Conservation (phyloP, 768 basidiomycete species). For the Rhodotorula sphaerocarpa region DNA sequence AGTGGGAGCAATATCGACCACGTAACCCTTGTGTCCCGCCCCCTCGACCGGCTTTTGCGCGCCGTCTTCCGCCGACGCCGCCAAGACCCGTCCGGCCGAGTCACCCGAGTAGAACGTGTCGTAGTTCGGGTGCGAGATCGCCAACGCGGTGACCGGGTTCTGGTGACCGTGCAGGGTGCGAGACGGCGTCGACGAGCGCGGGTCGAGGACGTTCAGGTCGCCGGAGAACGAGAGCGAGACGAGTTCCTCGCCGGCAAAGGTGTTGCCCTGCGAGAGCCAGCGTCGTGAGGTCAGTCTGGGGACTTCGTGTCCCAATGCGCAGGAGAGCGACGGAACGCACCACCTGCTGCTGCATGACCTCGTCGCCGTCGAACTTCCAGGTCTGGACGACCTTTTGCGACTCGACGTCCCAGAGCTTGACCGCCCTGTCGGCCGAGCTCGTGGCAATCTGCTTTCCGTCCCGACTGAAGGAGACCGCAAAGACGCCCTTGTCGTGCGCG, state of each 20-base stretch:
- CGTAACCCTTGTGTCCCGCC: constrained; percentile 5
- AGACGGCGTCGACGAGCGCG: constrained; percentile 1
- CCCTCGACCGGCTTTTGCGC: constrained; percentile 3
- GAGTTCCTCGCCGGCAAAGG: constrained; percentile 13
- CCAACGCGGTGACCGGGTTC: constrained; percentile 29
- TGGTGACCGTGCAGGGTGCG: constrained; percentile 27
- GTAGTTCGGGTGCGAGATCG: not conserved
- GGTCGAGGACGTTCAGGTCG: constrained; percentile 31
- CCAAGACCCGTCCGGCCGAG: constrained; percentile 12
- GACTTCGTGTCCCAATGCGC: too few species aligned
- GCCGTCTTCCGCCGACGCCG: not conserved
- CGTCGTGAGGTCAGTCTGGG: too few species aligned
- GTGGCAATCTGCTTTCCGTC: constrained; percentile 24
- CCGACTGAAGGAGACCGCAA: constrained; percentile 19
- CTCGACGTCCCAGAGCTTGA: constrained; percentile 82
- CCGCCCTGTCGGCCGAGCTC: constrained; percentile 56
- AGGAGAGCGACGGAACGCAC: constrained; percentile 2
- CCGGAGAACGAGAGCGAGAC: constrained; percentile 32
- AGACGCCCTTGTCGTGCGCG: constrained; percentile 30
- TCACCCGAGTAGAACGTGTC: constrained; percentile 28
- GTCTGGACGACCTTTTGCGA: constrained; percentile 52
- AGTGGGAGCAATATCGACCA: constrained; percentile 19
- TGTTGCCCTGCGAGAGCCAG: constrained; percentile 18
- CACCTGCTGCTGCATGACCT: constrained; percentile 24
- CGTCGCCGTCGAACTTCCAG: constrained; percentile 33